Conservation (phyloP, 225 moss, liverwort and hornwort species). For the Ulota crispa region DNA sequence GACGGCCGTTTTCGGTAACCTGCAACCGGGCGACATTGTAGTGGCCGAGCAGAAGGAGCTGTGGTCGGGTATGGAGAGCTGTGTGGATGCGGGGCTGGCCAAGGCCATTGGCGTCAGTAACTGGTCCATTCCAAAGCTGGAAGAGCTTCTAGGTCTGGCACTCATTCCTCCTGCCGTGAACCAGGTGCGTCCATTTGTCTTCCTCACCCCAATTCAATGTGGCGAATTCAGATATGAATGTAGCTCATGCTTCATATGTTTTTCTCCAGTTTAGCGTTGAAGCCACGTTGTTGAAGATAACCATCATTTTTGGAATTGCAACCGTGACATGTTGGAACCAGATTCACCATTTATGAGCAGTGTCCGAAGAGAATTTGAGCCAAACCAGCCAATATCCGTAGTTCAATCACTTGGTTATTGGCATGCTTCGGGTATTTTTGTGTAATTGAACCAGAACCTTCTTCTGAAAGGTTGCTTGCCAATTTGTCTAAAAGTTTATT, state of each 20-base stretch:
- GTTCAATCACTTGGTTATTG: no score
- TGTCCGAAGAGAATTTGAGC: no score
- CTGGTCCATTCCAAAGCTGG: slow-evolving; percentile 49
- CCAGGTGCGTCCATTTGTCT: slow-evolving; percentile 37
- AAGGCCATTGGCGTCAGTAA: slow-evolving; percentile 68
- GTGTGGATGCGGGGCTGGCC: slow-evolving; percentile 37
- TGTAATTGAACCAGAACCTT: no score
- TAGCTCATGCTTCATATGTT: background rate
- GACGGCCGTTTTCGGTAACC: fast-evolving
- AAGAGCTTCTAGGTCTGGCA: slow-evolving; percentile 38
- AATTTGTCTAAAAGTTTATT: no score
- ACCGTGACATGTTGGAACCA: background rate
- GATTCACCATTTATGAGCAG: background rate
- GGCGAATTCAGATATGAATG: no score
- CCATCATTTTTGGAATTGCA: background rate
- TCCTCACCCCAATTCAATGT: background rate
- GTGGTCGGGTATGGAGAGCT: slow-evolving; percentile 54
- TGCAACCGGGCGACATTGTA: slow-evolving; percentile 18
- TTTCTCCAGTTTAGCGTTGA: background rate
- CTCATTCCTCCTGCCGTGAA: slow-evolving; percentile 55
- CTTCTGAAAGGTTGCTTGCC: no score
- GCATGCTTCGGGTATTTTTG: no score
- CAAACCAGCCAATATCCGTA: no score
- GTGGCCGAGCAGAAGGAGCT: slow-evolving; percentile 20
- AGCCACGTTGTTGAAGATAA: background rate